Percentiles rank a stretch among this genome's conserved stretches.
Evolutionary conservation across 345 rosid genomes (phyloP).

Genomic region (Citrus hindsii): DNA sequence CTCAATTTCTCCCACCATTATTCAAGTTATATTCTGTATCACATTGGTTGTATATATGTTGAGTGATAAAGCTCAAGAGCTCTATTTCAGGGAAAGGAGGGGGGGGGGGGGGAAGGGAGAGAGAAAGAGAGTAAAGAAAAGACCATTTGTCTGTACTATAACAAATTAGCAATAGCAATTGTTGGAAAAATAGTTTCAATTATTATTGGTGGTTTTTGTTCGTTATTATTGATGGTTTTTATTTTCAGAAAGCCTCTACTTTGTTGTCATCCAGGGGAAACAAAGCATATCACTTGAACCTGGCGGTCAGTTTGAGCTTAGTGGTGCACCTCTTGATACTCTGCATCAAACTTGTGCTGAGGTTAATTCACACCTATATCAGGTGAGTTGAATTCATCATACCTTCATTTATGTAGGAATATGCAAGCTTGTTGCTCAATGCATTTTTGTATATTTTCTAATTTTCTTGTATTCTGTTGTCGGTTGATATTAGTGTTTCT

Average conservation of each 20-base stretch:
- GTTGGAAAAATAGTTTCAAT: not conserved
- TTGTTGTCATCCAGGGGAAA: slow-evolving; percentile 62
- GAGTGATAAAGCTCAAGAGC: not conserved
- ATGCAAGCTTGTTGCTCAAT: slow-evolving; percentile 2
- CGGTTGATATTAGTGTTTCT: not conserved
- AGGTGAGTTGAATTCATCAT: slow-evolving; percentile 42
- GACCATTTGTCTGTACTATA: not conserved
- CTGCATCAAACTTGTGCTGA: slow-evolving; percentile 99
- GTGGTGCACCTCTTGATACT: slow-evolving; percentile 99
- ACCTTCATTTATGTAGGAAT: not conserved
- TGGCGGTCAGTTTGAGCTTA: slow-evolving; percentile 98
- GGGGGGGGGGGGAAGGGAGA: not conserved
- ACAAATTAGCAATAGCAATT: not conserved
- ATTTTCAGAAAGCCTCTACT: not conserved
- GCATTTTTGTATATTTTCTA: not conserved
- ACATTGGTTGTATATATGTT: not conserved
- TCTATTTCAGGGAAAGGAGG: not conserved
- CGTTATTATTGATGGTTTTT: not conserved
- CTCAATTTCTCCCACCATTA: not conserved
- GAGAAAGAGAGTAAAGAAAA: not conserved
- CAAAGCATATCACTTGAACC: slow-evolving; percentile 99
- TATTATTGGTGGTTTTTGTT: not conserved
- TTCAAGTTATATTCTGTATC: not conserved
- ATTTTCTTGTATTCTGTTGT: slow-evolving; percentile 5
- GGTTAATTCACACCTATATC: slow-evolving; percentile 99